phyloP scores from a whole-genome alignment of 1,284 basidiomycete genomes.

The Cystobasidiaceae sp. region DNA sequence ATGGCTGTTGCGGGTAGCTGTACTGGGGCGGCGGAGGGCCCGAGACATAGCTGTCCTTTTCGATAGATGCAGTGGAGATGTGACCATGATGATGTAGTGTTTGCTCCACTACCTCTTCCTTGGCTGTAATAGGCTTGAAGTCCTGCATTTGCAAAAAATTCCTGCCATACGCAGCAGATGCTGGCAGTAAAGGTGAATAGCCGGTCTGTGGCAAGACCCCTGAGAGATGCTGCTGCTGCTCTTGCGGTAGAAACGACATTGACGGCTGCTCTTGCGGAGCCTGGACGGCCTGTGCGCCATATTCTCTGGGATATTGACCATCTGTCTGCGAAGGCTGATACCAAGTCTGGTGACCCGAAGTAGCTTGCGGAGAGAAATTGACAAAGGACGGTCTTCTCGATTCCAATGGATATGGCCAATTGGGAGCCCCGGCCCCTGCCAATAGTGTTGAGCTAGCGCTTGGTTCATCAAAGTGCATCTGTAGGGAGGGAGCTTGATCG shows the following conservation, averaged over 20 bases:
- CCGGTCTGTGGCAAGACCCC: constrained; percentile 4
- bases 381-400: no score
- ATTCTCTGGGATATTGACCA: no score
- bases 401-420: no score
- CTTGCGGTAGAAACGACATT: not conserved
- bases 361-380: no score
- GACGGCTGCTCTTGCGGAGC: no score
- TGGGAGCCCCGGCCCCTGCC: no score
- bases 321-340: no score
- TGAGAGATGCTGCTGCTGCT: constrained; percentile 7
- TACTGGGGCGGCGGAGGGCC: not conserved
- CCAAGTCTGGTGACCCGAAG: no score
- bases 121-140: not conserved
- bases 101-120: not conserved
- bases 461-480: no score
- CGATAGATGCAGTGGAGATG: not conserved
- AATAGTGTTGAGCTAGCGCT: no score
- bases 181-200: not conserved
- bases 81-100: not conserved
- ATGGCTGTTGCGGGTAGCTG: not conserved
- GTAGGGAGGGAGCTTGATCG: no score
- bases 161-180: not conserved
- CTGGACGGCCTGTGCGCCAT: no score
- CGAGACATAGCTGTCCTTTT: not conserved
- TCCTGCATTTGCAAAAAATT: not conserved